Evolutionary conservation across 2,329 filamentous ascomycete species (phyloP).

Genomic region (Coniochaeta prunicola): DNA sequence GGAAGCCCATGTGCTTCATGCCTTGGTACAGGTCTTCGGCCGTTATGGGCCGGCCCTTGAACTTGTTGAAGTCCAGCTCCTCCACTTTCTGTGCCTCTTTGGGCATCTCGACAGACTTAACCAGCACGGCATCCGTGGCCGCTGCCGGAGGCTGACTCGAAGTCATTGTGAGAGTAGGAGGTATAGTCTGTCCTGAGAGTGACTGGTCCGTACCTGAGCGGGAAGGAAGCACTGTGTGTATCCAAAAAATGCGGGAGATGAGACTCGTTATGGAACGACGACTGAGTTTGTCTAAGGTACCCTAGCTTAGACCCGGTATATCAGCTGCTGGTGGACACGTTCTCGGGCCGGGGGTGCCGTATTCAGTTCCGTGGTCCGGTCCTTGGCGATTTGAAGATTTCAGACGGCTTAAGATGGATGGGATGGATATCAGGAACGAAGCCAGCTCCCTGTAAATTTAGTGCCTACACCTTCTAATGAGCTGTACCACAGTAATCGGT

Average conservation of each 20-base stretch:
- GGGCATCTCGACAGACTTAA: slow-evolving; percentile 76
- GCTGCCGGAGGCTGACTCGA: slow-evolving; percentile 45
- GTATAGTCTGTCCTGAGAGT: too few species aligned
- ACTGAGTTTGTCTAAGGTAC: too few species aligned
- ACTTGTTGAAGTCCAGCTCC: slow-evolving; percentile 86
- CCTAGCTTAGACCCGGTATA: background rate
- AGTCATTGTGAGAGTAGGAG: slow-evolving; percentile 22
- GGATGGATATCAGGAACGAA: too few species aligned
- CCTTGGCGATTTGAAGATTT: background rate
- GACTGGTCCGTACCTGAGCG: too few species aligned
- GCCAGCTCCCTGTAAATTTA: too few species aligned
- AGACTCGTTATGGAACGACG: too few species aligned
- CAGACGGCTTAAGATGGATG: too few species aligned
- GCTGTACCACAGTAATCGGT: too few species aligned
- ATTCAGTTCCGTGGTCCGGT: background rate
- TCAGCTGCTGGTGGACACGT: background rate
- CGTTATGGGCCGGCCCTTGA: slow-evolving; percentile 68
- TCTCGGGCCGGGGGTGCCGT: background rate
- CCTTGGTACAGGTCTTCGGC: slow-evolving; percentile 76
- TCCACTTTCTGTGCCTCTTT: slow-evolving; percentile 71
- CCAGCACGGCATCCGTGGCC: slow-evolving; percentile 75
- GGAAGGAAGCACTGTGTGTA: too few species aligned
- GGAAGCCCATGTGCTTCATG: slow-evolving; percentile 79
- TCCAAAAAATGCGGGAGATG: background rate
- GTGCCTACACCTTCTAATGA: background rate